Evolutionary conservation across 768 basidiomycete genomes (phyloP), one percentile per base, ranked within the genome.

Genomic region (Dacryopinax spathularia): DNA sequence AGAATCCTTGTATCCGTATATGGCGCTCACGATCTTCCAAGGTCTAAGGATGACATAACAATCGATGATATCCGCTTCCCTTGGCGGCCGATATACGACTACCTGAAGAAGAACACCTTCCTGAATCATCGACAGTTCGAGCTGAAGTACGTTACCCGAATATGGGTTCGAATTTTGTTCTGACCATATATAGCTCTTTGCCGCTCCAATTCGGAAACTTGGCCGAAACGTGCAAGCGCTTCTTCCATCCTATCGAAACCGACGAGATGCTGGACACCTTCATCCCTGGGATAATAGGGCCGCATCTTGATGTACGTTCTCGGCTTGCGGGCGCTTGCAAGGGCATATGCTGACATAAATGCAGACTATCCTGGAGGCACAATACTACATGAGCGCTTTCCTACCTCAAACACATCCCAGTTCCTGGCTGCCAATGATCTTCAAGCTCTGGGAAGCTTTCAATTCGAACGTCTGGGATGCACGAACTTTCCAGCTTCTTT

Each of bases 381-480:
- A 94, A 73, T 89, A 88, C 70, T 91, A 89, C 75, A 77, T 93
- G 69, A 79, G 87, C 67, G 88, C 88, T 34, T 94, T 93, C 75
- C 79, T 95, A 60, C 92, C 92, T 1, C 78, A 88, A 65, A 82
- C 84, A 5, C 90, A 92, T 71, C 90, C 90, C 33, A 88, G 91
- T 75, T 81, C 82, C 44, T 93, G 92, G 78, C 80, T 84, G 62
- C 87, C 83, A 61, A 87, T 88, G 81, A 78, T 92, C 62, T 89
- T 93, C 76, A 84, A 87, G 62, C 70, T 91, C 48, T 94, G 91
- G 89, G 86, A 89, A 74, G 87, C 89, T 13, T 78, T 94, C 70
- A 91, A 92, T 76, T 90, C 89, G 64, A 89, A 89, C 73, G 82
- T 86, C 74, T 93, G 85, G 76, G 91, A 93, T 78, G 91, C 91